Evolutionary conservation across 2,329 filamentous ascomycete species (phyloP).

Genomic region (Didymella pomorum): DNA sequence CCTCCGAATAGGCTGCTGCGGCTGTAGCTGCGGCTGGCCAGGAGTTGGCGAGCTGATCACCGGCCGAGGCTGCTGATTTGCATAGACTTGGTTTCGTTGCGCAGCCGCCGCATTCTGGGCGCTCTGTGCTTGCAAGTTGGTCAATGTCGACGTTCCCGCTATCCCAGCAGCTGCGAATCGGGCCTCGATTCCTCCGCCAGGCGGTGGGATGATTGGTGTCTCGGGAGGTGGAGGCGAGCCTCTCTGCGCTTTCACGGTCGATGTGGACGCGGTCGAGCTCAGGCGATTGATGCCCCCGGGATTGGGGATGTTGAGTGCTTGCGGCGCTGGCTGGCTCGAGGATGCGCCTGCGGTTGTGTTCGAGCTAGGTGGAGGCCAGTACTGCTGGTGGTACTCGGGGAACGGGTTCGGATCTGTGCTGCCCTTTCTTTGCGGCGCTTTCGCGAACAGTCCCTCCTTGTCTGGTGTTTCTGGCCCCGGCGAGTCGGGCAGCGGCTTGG

Average conservation of each 20-base stretch:
- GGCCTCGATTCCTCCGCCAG: slow-evolving; percentile 84
- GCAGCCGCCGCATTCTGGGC: slow-evolving; percentile 83
- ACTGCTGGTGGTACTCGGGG: slow-evolving; percentile 66
- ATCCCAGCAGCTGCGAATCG: slow-evolving; percentile 92
- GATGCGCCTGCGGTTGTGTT: slow-evolving; percentile 25
- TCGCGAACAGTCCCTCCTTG: slow-evolving; percentile 81
- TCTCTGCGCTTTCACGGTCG: slow-evolving; percentile 88
- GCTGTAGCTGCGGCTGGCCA: slow-evolving; percentile 42
- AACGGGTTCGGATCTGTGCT: slow-evolving; percentile 52
- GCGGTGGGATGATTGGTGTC: slow-evolving; percentile 81
- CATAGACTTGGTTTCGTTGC: slow-evolving; percentile 81
- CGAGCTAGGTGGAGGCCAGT: slow-evolving; percentile 61
- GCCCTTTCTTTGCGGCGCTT: slow-evolving; percentile 56
- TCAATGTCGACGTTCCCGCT: slow-evolving; percentile 83
- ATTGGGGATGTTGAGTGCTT: slow-evolving; percentile 60
- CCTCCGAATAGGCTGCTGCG: slow-evolving; percentile 59
- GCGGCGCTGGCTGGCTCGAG: slow-evolving; percentile 34
- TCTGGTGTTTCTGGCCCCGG: slow-evolving; percentile 78
- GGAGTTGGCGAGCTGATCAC: slow-evolving; percentile 59
- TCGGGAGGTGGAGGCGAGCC: slow-evolving; percentile 95
- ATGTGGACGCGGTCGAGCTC: slow-evolving; percentile 87
- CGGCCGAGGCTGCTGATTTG: slow-evolving; percentile 52
- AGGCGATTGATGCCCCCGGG: slow-evolving; percentile 66
- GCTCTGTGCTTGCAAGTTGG: slow-evolving; percentile 75
- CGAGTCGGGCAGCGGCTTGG: slow-evolving; percentile 84